These are phyloP conservation scores for Schizophyllum commune DNA, from an alignment of 1,284 basidiomycete species.

Conservation along the genomic window DNA sequence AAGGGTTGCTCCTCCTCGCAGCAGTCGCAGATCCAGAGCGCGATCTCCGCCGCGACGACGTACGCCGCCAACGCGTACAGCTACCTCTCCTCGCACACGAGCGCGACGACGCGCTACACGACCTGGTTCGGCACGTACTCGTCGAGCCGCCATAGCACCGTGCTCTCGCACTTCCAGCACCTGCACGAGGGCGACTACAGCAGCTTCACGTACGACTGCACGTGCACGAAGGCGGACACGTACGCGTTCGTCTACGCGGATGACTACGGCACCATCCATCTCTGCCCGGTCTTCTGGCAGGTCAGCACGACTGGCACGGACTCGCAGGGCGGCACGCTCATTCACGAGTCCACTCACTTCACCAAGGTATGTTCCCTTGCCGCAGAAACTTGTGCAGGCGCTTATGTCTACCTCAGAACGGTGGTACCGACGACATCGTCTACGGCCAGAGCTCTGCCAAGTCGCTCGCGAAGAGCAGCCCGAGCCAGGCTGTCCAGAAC, in stretches of 20 bases:
- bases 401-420: background rate
- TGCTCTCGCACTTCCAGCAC: conserved; percentile 31
- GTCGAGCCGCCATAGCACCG: conserved; percentile 27
- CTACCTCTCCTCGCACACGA: conserved; percentile 24
- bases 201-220: conserved; percentile 11
- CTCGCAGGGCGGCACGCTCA: conserved; percentile 35
- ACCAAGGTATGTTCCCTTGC: conserved; percentile 8
- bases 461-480: conserved; percentile 17
- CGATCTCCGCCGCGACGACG: conserved; percentile 30
- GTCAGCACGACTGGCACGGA: conserved; percentile 37
- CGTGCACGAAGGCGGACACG: conserved; percentile 8
- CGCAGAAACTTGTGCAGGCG: background rate
- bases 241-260: conserved; percentile 40
- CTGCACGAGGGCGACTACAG: conserved; percentile 26
- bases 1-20: conserved; percentile 25
- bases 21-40: background rate
- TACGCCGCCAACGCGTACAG: conserved; percentile 29
- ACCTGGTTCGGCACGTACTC: conserved; percentile 46
- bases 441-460: background rate
- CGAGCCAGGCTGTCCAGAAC: conserved; percentile 23
- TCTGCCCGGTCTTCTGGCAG: background rate
- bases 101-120: conserved; percentile 31
- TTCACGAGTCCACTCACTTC: conserved; percentile 43
- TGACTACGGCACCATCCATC: conserved; percentile 14
- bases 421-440: background rate